These are phyloP conservation scores for Aspergillus fumigatus DNA, from an alignment of 2,329 filamentous ascomycete genomes.

Conservation along the genomic window DNA sequence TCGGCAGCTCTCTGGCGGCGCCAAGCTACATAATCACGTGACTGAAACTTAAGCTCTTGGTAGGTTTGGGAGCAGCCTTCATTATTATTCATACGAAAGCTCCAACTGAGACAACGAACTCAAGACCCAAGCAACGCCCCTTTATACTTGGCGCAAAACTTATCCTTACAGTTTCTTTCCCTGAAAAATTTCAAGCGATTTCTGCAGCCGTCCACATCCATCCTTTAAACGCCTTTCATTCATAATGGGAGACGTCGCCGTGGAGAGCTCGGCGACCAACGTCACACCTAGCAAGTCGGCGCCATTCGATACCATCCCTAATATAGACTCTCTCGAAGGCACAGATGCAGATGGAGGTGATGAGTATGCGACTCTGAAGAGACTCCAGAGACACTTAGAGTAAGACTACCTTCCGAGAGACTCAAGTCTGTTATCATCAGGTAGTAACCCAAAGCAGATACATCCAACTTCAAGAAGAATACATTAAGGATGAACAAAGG, in stretches of 20 bases:
- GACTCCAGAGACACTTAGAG: constrained; percentile 93
- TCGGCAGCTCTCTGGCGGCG: neutral
- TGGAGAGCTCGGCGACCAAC: constrained; percentile 74
- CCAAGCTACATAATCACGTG: neutral
- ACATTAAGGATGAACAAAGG: constrained; percentile 99
- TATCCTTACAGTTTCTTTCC: neutral
- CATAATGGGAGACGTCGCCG: constrained; percentile 78
- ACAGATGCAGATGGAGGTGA: constrained; percentile 75
- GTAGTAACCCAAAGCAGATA: constrained; percentile 51
- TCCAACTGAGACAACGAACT: neutral
- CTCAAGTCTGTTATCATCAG: neutral
- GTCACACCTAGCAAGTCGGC: constrained; percentile 73
- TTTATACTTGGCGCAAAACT: neutral
- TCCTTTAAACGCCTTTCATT: neutral
- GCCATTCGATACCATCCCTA: constrained; percentile 73
- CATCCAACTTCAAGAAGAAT: constrained; percentile 97
- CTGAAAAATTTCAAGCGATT: neutral
- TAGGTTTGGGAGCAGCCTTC: neutral
- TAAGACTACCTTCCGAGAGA: constrained; percentile 45
- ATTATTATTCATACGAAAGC: neutral
- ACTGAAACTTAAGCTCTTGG: neutral
- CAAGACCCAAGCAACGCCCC: neutral
- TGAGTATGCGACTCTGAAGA: constrained; percentile 94
- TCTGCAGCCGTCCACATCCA: neutral
- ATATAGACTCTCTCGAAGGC: constrained; percentile 85